These are phyloP conservation scores for Cutaneotrichosporon mucoides DNA, from an alignment of 1,284 basidiomycete species.

Conservation along the genomic window DNA sequence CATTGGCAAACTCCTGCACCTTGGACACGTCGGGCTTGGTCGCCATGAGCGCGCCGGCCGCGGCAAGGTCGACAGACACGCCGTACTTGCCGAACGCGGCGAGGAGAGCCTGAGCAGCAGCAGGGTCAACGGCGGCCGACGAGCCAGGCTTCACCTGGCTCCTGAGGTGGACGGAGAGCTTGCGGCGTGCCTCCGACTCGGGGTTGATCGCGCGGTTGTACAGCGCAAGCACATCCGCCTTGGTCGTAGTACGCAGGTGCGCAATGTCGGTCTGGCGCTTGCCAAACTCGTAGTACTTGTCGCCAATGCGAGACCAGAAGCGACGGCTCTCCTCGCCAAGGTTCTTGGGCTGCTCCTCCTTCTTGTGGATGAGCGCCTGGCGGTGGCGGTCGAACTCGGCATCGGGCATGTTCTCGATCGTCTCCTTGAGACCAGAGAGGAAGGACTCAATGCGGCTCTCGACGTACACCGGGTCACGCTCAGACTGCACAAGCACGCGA, in stretches of 20 bases:
- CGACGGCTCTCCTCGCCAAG: slow-evolving; percentile 60
- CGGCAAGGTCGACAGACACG: slow-evolving; percentile 56
- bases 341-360: slow-evolving; percentile 70
- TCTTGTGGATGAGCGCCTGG: slow-evolving; percentile 61
- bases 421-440: slow-evolving; percentile 64
- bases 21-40: slow-evolving; percentile 54
- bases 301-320: slow-evolving; percentile 69
- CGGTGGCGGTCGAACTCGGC: slow-evolving; percentile 65
- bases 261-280: slow-evolving; percentile 64
- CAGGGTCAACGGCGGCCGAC: slow-evolving; percentile 57
- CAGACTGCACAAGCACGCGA: slow-evolving; percentile 84
- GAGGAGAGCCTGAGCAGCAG: slow-evolving; percentile 64
- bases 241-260: slow-evolving; percentile 61
- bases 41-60: slow-evolving; percentile 51
- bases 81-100: slow-evolving; percentile 56
- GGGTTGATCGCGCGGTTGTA: slow-evolving; percentile 71
- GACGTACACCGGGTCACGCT: slow-evolving; percentile 75
- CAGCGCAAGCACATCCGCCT: slow-evolving; percentile 71
- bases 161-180: slow-evolving; percentile 74
- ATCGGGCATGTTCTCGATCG: slow-evolving; percentile 58
- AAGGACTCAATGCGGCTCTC: slow-evolving; percentile 87
- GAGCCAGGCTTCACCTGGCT: slow-evolving; percentile 54
- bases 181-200: slow-evolving; percentile 63
- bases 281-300: slow-evolving; percentile 72
- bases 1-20: slow-evolving; percentile 55